Evolutionary conservation across 2,329 filamentous ascomycete species (phyloP), one percentile per base, ranked within the genome.

Genomic region (Pestalotiopsis sp.): DNA sequence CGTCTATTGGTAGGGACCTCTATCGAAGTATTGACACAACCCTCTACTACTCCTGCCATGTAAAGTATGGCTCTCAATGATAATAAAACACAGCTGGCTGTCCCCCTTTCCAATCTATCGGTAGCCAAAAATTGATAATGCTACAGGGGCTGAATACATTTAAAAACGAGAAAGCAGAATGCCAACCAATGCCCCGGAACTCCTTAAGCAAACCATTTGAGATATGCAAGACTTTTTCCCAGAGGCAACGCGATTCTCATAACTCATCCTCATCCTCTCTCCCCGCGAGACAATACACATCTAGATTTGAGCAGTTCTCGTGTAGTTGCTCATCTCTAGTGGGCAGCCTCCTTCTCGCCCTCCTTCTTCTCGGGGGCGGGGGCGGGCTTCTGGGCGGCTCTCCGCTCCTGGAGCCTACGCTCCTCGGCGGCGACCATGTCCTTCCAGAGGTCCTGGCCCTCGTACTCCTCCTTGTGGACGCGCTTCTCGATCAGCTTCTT

Each of bases 371-470:
- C 5, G 11, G 20, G 38, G 20, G 25, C 12, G 17, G 20, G 9
- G 12, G 12, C 27, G 27, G 9, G 58, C 52, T 59, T 41, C n/a
- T 45, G n/a, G 61, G 61, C n/a, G 13, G 56, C 56, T 23, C 83
- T 80, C 72, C 77, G 77, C 38, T 75, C 79, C 20, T 81, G 82
- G 57, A 90, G 72, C 52, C 87, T 83, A 72, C 86, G 85, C 84
- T 95, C 93, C 83, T 95, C 93, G 23, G 93, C 90, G 70, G 89
- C 92, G 64, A 95, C 91, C 92, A 95, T 95, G 76, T 95, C 91
- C 85, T 90, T 96, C 96, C 96, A 99, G 76, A 98, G 87, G 81
- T 98, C 95, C 84, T 97, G 93, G 59, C 94, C 93, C 78, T 91
- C 87, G 80, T 97, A 96, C 72, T 93, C 87, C 85, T 97, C 94